Evolutionary conservation across 1,284 basidiomycete species (phyloP), one percentile per base, ranked within the genome.

Genomic region (Ceratobasidium sp.): DNA sequence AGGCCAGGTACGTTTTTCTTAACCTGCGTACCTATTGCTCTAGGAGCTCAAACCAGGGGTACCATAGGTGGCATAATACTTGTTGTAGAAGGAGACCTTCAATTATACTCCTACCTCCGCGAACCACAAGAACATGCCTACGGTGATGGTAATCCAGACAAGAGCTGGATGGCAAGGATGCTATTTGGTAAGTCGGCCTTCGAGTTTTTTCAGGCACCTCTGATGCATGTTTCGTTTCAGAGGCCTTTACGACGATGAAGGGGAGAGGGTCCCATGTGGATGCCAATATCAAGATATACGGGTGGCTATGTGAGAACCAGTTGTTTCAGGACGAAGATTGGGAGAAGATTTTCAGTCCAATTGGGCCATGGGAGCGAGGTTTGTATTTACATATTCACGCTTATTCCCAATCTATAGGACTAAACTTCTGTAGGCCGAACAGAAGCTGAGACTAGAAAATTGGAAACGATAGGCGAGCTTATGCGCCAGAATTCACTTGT

Each of bases 321-420:
- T 60, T 74, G 28, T 78, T 78, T 42, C 49, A 78, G 53, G 63
- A 60, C 23, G 61, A 76, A 37, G 66, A 76, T 13, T 54, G 65
- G 58, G 67, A 49, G 39, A 78, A 76, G 28, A 47, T 78, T 13
- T 64, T 76, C 26, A 58, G 66, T n/a, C 77, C 77, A 13, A 66
- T 78, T 26, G 77, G 77, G 23, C 74, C 73, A 49, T 78, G 77
- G 77, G 64, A 76, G 60, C 53, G 64, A 67, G 65, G 65, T 76
- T 28, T 42, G 45, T 35, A 20, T 20, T 2, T 45, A 8, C 13
- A n/a, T 33, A n/a, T 47, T 47, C 37, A 13, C n/a, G 7, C 11
- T 35, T 7, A 28, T 58, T 17, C 49, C 28, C 28, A n/a, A n/a
- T n/a, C n/a, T n/a, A 10, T 20, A 17, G 37, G 26, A 45, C 66